These are phyloP conservation scores for Annona squamosa DNA, from an alignment of 164 flowering plant genomes.

Conservation along the genomic window DNA sequence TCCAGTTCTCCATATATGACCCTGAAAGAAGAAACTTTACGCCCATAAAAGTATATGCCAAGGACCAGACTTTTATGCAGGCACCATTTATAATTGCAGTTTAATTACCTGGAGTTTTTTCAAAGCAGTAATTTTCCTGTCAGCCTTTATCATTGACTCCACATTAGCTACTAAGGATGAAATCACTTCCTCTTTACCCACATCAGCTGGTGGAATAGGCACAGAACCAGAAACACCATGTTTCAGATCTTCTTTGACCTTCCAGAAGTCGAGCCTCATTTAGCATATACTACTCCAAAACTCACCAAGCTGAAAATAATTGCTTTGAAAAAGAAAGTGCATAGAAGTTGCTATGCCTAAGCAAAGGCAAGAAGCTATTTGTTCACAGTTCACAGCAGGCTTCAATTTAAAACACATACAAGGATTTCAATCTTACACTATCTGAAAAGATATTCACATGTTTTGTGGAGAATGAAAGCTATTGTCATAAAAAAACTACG, in stretches of 20 bases:
- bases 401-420: too few species aligned
- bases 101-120: slow-evolving; percentile 74
- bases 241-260: slow-evolving; percentile 73
- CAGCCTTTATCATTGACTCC: slow-evolving; percentile 90
- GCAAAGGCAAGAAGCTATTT: background rate
- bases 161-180: slow-evolving; percentile 85
- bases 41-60: background rate
- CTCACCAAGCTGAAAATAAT: background rate
- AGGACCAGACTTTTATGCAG: background rate
- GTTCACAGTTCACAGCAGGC: background rate
- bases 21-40: slow-evolving; percentile 34
- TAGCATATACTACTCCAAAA: background rate
- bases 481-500: too few species aligned
- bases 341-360: background rate
- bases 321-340: background rate
- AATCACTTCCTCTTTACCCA: slow-evolving; percentile 74
- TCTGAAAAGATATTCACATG: too few species aligned
- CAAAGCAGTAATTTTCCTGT: slow-evolving; percentile 83
- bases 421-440: too few species aligned
- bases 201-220: slow-evolving; percentile 63
- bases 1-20: slow-evolving; percentile 97
- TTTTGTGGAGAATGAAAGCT: too few species aligned
- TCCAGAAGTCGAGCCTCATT: slow-evolving; percentile 7
- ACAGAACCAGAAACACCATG: slow-evolving; percentile 63
- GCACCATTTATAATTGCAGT: background rate